Base-by-base conservation (phyloP, 176 grass and related monocot species). In the Raddia distichophylla region DNA sequence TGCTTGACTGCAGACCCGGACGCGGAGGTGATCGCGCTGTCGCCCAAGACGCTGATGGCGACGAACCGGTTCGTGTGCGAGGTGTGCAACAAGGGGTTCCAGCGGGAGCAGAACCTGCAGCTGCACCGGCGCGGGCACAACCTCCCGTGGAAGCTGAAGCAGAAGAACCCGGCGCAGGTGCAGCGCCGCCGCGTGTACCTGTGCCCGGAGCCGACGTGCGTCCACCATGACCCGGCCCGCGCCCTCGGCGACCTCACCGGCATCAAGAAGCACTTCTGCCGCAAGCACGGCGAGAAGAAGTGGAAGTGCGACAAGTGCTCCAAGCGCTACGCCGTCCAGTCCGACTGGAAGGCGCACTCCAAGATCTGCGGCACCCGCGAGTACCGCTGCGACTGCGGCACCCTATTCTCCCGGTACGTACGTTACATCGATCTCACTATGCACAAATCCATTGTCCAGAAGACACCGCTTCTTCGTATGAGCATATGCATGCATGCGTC, bases 261-360 rank as follows among this genome's bases (percentile, higher is more conserved):
- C 17, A 96, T 99, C 89, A 99, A 99, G 84, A 99, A 99, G 93
- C 97, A 99, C 80, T 99, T 99, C 76, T 99, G 89, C 87, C 93
- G 97, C 78, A 99, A 99, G 87, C 97, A 99, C 66, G 97, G 97
- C 47, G 97, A 99, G 93, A 99, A 99, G 91, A 99, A 91, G 82
- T 99, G 97, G 97, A 99, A 99, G 89, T 99, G 97, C 32, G 97
- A 96, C 40, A 99, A 99, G 87, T 99, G 97, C 91, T 84, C 93
- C 63, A 99, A 99, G 91, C 87, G 91, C 80, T 99, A 99, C 80
- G 97, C 97, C 50, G 97, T 99, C 3, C 97, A 96, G 79, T 99
- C 97, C 1, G 97, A 99, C 89, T 93, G 89, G 89, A 99, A 99
- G 93, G 97, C 97, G 4, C 97, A 99, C 80, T 93, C 97, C 74